Percentiles rank a stretch among this genome's conserved stretches.
These are phyloP conservation scores for Periglandula ipomoeae DNA, from an alignment of 2,329 filamentous ascomycete genomes.

Conservation along the genomic window DNA sequence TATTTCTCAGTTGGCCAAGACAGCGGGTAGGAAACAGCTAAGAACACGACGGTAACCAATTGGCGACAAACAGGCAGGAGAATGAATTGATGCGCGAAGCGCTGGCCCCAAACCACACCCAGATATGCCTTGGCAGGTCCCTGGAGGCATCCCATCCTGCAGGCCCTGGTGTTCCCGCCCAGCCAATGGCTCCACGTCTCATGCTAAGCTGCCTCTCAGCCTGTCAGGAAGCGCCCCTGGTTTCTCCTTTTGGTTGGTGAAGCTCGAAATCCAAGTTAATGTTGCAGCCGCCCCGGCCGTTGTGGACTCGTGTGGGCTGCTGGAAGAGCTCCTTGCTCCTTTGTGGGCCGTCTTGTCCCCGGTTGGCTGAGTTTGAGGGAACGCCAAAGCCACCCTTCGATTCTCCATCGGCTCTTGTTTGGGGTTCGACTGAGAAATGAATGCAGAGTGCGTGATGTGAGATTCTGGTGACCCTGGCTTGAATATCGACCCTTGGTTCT, in stretches of 20 bases:
- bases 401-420: no score
- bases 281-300: background rate
- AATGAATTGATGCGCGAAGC: no score
- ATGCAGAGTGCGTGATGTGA: background rate
- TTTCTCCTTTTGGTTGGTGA: background rate
- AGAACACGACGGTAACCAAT: no score
- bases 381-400: no score
- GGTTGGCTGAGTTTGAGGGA: background rate
- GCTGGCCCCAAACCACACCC: no score
- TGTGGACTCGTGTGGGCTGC: background rate
- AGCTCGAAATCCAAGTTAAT: background rate
- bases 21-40: no score
- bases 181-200: background rate
- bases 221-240: background rate
- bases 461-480: background rate
- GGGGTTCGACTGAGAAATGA: background rate
- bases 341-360: background rate
- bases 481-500: no score
- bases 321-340: background rate
- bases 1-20: no score
- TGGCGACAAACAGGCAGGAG: no score
- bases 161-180: no score
- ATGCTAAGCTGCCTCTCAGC: background rate
- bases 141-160: background rate
- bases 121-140: background rate